phyloP scores from a whole-genome alignment of 768 basidiomycete genomes.

The Calocybe gangraenosa region DNA sequence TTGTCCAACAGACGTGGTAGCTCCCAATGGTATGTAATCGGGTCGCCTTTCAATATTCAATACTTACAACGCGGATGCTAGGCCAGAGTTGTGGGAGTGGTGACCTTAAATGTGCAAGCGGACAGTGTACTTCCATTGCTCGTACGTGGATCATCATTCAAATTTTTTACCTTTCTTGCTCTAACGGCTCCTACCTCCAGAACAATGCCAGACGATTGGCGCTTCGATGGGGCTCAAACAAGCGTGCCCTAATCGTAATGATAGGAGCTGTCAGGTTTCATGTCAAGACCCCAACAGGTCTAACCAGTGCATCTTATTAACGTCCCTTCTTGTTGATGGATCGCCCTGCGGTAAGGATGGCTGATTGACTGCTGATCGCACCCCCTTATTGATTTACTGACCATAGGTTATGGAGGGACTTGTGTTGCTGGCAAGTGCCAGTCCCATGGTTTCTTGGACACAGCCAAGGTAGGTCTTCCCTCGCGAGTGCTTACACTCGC shows the following conservation, averaged over 20 bases:
- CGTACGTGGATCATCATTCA: constrained; percentile 42
- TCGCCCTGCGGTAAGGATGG: constrained; percentile 69
- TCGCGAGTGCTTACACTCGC: constrained; percentile 4
- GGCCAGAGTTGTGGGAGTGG: constrained; percentile 63
- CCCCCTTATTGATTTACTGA: constrained; percentile 11
- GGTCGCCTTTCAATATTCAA: not conserved
- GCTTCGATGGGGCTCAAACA: constrained; percentile 63
- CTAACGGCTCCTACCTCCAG: no score
- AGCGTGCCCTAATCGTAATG: constrained; percentile 61
- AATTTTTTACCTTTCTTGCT: not conserved
- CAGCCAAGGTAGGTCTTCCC: constrained; percentile 46
- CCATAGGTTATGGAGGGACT: constrained; percentile 63
- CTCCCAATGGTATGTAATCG: constrained; percentile 53
- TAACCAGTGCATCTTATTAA: constrained; percentile 65
- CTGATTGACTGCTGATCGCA: not conserved
- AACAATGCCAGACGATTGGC: constrained; percentile 73
- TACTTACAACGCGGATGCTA: constrained; percentile 20
- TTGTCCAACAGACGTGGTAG: constrained; percentile 64
- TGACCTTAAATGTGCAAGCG: constrained; percentile 70
- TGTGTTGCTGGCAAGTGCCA: constrained; percentile 63
- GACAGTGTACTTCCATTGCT: constrained; percentile 70
- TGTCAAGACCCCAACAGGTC: constrained; percentile 66
- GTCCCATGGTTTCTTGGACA: constrained; percentile 52
- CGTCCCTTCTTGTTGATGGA: constrained; percentile 72
- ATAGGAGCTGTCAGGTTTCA: constrained; percentile 71